These are phyloP conservation scores for Dryas integrifolia DNA, from an alignment of 331 rosid genomes.

Conservation along the genomic window DNA sequence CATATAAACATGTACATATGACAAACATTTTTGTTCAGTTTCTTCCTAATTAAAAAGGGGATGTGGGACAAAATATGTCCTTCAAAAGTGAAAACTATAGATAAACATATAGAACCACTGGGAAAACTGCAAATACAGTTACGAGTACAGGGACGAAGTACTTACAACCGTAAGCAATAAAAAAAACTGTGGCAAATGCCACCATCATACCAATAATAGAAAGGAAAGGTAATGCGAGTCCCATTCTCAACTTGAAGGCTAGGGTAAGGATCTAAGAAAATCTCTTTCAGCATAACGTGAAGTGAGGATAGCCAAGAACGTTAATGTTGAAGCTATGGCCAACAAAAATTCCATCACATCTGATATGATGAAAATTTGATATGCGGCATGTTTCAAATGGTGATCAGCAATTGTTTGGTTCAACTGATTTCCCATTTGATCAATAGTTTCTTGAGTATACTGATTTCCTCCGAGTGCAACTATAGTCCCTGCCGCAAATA, in stretches of 20 bases:
- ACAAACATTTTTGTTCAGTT: no score
- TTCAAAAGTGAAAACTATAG: no score
- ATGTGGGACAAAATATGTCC: no score
- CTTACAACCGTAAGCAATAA: not conserved
- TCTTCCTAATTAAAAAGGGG: no score
- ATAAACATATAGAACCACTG: no score
- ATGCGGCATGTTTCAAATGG: not conserved
- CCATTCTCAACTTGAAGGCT: slow-evolving; percentile 4
- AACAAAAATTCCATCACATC: slow-evolving; percentile 14
- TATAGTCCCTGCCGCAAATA: slow-evolving; percentile 13
- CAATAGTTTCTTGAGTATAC: no score
- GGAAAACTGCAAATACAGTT: no score
- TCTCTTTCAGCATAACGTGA: slow-evolving; percentile 15
- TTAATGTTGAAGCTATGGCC: not conserved
- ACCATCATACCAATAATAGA: slow-evolving; percentile 9
- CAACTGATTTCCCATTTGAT: no score
- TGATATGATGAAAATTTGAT: slow-evolving; percentile 8
- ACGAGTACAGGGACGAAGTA: no score
- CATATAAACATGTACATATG: no score
- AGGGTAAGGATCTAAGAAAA: slow-evolving; percentile 1
- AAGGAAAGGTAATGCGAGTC: slow-evolving; percentile 3
- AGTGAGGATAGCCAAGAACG: slow-evolving; percentile 12
- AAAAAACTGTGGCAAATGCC: not conserved
- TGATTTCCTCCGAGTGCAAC: not conserved
- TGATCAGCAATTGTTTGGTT: not conserved